Base-by-base conservation (phyloP, 441 rosid genomes). In the Biscutella auriculata region DNA sequence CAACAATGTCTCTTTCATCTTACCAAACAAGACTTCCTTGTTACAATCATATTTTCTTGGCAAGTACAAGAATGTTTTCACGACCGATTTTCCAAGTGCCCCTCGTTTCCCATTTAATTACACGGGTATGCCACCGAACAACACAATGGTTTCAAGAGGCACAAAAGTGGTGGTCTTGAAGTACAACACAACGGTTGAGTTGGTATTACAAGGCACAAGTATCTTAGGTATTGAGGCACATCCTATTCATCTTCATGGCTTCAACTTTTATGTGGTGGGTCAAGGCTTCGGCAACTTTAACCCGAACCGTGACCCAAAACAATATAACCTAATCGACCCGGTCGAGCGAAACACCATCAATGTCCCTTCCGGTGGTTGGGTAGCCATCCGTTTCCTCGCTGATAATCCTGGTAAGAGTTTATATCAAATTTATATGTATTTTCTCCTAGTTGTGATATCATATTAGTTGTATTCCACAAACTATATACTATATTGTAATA, bases 191-290 rank as follows among this genome's bases (percentile, higher is more conserved):
- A 76, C 71, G 13, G 85, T 81, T 19, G 89, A 87, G 60, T 15
- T 87, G 7, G 80, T 84, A 13, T 10, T 87, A 60, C 95, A 82
- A 19, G 88, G 60, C 45, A 84, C 88, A 17, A 87, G 79, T 63
- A 78, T 87, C 48, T 54, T 78, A 33, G 86, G 86, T 29, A 77
- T 70, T 29, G 90, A 87, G 55, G 78, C 82, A 59, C 95, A 84
- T 63, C 95, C 89, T 47, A 25, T 84, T 12, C 93, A 87, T 64
- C 73, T 83, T 35, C 94, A 83, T 65, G 85, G 94, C 17, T 73
- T 45, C 57, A 76, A 79, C 59, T 79, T 83, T 59, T 85, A 28
- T n/a, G 75, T 85, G 46, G 83, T 85, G 12, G 89, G 85, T 10
- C 81, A 73, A 50, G 90, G 84, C 9, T 76, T 73, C 15, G 94